A percentile compares a stretch with the other conserved stretches of the same genome.
These are phyloP conservation scores for Setomelanomma holmii DNA, from an alignment of 2,329 filamentous ascomycete species.

Conservation along the genomic window DNA sequence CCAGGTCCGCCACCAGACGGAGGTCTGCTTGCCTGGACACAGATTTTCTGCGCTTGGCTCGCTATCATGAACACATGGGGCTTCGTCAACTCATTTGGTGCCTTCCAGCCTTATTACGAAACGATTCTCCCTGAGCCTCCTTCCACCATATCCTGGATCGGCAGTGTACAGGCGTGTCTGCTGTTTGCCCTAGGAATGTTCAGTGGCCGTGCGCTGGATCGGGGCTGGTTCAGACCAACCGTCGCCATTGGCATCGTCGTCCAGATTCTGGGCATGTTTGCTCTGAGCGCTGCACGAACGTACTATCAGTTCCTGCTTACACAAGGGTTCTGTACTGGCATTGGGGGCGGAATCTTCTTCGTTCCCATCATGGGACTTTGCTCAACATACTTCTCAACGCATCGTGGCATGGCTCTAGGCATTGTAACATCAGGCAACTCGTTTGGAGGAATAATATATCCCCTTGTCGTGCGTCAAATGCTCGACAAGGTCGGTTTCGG, in stretches of 20 bases:
- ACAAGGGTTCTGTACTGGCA: constrained; percentile 41
- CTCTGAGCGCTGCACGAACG: constrained; percentile 55
- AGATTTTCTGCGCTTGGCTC: constrained; percentile 42
- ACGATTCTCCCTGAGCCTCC: constrained; percentile 38
- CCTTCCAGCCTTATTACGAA: constrained; percentile 58
- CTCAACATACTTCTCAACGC: constrained; percentile 65
- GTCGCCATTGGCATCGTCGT: constrained; percentile 52
- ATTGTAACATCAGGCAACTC: constrained; percentile 66
- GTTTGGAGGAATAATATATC: constrained; percentile 69
- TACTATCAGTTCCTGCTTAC: constrained; percentile 56
- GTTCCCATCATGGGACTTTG: constrained; percentile 39
- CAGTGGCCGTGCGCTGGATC: constrained; percentile 58
- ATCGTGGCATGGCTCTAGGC: constrained; percentile 65
- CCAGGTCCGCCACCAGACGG: constrained; percentile 53
- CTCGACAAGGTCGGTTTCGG: constrained; percentile 49
- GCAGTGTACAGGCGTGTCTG: constrained; percentile 57
- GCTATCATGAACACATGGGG: constrained; percentile 49
- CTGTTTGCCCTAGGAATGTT: constrained; percentile 55
- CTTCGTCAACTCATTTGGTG: constrained; percentile 52
- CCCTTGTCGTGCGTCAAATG: constrained; percentile 59
- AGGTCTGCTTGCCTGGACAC: constrained; percentile 44
- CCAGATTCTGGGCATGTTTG: constrained; percentile 57
- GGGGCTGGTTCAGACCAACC: constrained; percentile 56
- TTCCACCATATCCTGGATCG: constrained; percentile 62
- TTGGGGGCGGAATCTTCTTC: constrained; percentile 43